Evolutionary conservation across 1,284 basidiomycete species (phyloP), one percentile per base, ranked within the genome.

Genomic region (Erythrobasidium hasegawianum): DNA sequence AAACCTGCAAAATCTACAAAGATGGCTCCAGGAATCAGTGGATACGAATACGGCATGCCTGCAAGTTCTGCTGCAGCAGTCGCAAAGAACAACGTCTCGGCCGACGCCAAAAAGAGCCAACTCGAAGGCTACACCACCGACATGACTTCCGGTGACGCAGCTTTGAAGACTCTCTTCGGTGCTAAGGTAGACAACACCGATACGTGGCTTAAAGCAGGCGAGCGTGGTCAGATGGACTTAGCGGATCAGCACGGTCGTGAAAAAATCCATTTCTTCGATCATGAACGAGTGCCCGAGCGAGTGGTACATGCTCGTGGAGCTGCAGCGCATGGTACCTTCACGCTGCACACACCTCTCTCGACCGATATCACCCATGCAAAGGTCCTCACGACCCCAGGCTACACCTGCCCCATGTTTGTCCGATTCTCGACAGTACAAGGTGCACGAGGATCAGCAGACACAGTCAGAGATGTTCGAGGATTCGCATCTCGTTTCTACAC

Each of bases 401-500:
- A 85, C 60, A 83, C 81, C 1, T 91, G 87, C 0, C 86, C 89
- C 1, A 82, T 84, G 5, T 90, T 90, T 73, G 81, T 87, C 39
- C 84, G 90, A 27, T 91, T 93, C 80, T 87, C 85, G 62, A 91
- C 88, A 0, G 89, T 91, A 0, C 84, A 86, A 69, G 89, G 89
- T 0, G 83, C 85, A 2, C 81, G 83, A 61, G 90, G 89, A 18
- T 87, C 85, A 68, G 86, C 87, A 2, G 87, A 88, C 70, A 87
- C 86, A 26, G 88, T 87, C 22, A 84, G 90, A 49, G 89, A 93
- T 73, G 87, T 70, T 7, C 84, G 90, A 70, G 90, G 90, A 0
- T 92, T 93, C 72, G 88, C 90, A 0, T 79, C 82, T 61, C 86
- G 89, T 73, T 84, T 92, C 72, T 91, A 90, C 76, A 90, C 90